Evolutionary conservation across 78 protist species (phyloP), one percentile per base, ranked within the genome.

Genomic region (Dictyostelium capitatum): DNA sequence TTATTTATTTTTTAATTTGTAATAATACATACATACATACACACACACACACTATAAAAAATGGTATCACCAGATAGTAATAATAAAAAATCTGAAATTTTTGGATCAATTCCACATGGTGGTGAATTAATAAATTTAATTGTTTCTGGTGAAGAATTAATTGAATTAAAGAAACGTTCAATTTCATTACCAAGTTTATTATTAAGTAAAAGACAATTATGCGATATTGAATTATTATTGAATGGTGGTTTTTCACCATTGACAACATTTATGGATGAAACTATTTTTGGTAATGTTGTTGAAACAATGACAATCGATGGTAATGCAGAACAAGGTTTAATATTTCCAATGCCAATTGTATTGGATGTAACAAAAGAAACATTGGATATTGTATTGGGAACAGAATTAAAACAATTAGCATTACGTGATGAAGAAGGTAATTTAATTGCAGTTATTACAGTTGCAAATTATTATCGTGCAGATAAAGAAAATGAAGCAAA

Each of bases 191-290:
- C 93, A 59, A 75, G 56, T 43, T 51, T 87, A 32, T 59, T 87
- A 43, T 70, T 97, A 62, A 95, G 30, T 25, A 96, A 95, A 74
- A 93, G 96, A 30, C 98, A 97, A 77, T 83, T 70, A 43, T 98
- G 99, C 89, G 99, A 98, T 77, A 83, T 94, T 20, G 98, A 98
- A 92, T 96, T 98, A 47, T 25, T 98, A 23, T 6, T 64, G 75
- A 92, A 89, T 95, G 99, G 98, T 77, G 93, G 93, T 51, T 87
- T 87, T 43, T 87, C 93, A 32, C 93, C 93, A 47, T 64, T 87
- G 46, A 94, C 53, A 1, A 89, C 96, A 28, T 97, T 95, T 91
- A 95, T 97, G 97, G 89, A 56, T 37, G 91, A 94, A 91, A 48
- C 0, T 5, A 89, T 79, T 37, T 97, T 89, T 82, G 56, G 91